Conservation (phyloP, 2,329 filamentous ascomycete genomes). For the Diaporthe aspalathi region DNA sequence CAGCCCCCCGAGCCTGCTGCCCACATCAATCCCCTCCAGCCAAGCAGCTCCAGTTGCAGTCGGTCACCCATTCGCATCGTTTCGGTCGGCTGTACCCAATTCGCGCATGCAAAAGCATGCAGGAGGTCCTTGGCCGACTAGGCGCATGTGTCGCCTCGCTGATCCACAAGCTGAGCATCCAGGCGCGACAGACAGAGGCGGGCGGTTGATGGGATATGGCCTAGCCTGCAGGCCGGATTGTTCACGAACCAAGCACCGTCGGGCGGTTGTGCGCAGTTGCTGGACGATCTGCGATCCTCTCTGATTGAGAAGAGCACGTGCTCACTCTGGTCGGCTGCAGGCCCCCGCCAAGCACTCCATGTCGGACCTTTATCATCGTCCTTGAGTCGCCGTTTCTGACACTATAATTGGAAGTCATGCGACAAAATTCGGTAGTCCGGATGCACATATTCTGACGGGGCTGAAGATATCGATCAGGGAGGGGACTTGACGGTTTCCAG, state of each 20-base stretch:
- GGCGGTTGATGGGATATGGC: not conserved
- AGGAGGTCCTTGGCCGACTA: not conserved
- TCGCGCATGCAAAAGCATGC: not conserved
- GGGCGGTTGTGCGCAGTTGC: not conserved
- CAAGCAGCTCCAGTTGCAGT: not conserved
- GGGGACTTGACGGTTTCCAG: not conserved
- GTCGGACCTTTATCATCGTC: not conserved
- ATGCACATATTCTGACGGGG: not conserved
- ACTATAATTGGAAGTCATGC: conserved; percentile 17
- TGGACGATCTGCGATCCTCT: conserved; percentile 9
- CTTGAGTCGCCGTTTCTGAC: not conserved
- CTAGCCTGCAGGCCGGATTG: conserved; percentile 5
- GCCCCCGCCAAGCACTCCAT: not conserved
- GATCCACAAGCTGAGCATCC: conserved; percentile 3
- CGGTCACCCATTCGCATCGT: not conserved
- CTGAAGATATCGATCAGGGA: not conserved
- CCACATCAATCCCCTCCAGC: conserved; percentile 9
- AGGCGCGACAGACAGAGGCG: not conserved
- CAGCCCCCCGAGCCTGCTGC: conserved; percentile 15
- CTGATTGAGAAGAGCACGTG: conserved; percentile 6
- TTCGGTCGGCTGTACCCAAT: conserved; percentile 20
- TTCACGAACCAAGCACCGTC: conserved; percentile 7
- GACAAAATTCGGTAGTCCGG: conserved; percentile 16
- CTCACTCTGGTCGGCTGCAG: conserved; percentile 5
- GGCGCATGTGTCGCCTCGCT: conserved; percentile 2